Percentiles rank a stretch among this genome's conserved stretches.
These are phyloP conservation scores for Aspergillus diversus DNA, from an alignment of 495 filamentous ascomycete species.

Conservation along the genomic window DNA sequence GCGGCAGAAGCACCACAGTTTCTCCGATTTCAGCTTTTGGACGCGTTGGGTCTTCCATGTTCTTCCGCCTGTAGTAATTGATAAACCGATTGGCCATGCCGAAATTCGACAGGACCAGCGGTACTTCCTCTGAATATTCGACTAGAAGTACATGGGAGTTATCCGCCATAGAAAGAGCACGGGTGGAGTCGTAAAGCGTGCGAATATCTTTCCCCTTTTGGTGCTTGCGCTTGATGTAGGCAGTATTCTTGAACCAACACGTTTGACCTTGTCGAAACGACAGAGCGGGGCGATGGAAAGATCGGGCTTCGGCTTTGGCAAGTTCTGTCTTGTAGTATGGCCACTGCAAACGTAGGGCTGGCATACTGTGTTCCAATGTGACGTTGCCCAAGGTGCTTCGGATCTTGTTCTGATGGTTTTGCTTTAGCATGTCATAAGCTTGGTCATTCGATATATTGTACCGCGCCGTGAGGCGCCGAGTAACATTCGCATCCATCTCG, in stretches of 20 bases:
- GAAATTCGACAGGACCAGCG: conserved; percentile 88
- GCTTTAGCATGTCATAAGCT: conserved; percentile 92
- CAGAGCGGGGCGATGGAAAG: conserved; percentile 83
- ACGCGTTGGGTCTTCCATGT: conserved; percentile 72
- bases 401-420: conserved; percentile 94
- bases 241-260: conserved; percentile 51
- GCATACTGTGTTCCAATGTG: conserved; percentile 86
- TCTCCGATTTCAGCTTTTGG: conserved; percentile 84
- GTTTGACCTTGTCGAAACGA: conserved; percentile 64
- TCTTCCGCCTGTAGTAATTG: conserved; percentile 93
- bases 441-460: conserved; percentile 98
- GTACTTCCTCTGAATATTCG: conserved; percentile 95
- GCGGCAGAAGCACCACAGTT: conserved; percentile 79
- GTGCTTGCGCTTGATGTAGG: conserved; percentile 70
- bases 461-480: conserved; percentile 62
- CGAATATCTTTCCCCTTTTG: conserved; percentile 74
- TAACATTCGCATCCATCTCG: conserved; percentile 43
- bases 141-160: conserved; percentile 84
- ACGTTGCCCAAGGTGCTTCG: conserved; percentile 85
- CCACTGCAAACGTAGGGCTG: conserved; percentile 86
- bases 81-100: conserved; percentile 95
- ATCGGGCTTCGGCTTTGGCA: conserved; percentile 75
- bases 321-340: conserved; percentile 91
- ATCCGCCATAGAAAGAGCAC: conserved; percentile 81
- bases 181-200: conserved; percentile 71